A percentile compares a stretch with the other conserved stretches of the same genome.
These are phyloP conservation scores for Penicillium cinerascens DNA, from an alignment of 495 filamentous ascomycete genomes.

Conservation along the genomic window DNA sequence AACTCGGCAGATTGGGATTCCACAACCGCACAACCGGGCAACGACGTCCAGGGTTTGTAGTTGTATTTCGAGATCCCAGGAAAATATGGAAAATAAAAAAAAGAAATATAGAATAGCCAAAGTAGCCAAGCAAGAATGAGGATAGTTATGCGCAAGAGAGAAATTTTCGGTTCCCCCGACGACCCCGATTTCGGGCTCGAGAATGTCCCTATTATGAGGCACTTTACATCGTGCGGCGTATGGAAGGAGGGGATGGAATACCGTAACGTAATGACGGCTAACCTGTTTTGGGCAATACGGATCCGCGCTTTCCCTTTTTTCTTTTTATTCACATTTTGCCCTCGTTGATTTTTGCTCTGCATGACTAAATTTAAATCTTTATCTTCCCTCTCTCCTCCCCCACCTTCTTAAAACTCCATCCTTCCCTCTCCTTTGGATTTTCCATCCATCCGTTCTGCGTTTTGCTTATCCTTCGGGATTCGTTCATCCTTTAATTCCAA, in stretches of 20 bases:
- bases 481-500: slow-evolving; percentile 6
- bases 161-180: slow-evolving; percentile 28
- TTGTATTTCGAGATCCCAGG: slow-evolving; percentile 8
- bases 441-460: slow-evolving; percentile 20
- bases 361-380: slow-evolving; percentile 37
- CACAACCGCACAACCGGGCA: not conserved
- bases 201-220: slow-evolving; percentile 20
- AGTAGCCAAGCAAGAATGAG: not conserved
- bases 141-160: slow-evolving; percentile 7
- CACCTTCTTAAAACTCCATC: slow-evolving; percentile 29
- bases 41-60: too few species aligned
- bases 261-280: slow-evolving; percentile 15
- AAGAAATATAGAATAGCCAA: not conserved
- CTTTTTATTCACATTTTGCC: slow-evolving; percentile 6
- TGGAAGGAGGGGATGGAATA: not conserved
- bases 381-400: slow-evolving; percentile 17
- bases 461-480: slow-evolving; percentile 20
- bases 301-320: slow-evolving; percentile 15
- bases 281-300: slow-evolving; percentile 3
- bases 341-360: not conserved
- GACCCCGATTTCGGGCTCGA: slow-evolving; percentile 25
- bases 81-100: not conserved
- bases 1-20: slow-evolving; percentile 2
- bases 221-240: slow-evolving; percentile 4
- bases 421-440: slow-evolving; percentile 25